Base-by-base conservation (phyloP, 306 rosid species). In the Quercus cerris region DNA sequence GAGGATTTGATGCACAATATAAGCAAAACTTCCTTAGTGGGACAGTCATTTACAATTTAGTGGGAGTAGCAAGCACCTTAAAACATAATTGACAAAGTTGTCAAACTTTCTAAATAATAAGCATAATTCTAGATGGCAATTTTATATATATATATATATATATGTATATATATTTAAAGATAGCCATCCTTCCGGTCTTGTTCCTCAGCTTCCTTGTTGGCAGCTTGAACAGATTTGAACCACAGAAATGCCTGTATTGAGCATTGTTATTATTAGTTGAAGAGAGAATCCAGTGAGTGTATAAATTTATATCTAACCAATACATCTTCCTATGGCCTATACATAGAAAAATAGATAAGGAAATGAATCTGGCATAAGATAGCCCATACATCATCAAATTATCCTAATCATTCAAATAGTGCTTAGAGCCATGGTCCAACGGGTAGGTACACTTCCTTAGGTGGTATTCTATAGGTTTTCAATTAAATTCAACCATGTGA, bases 151-250 rank as follows among this genome's bases (percentile, higher is more conserved):
- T 31, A 1, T 33, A 5, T 35, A 0, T 5, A 1, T 31, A 0
- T 31, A 4, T 31, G 0, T 33, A 33, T 33, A 0, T 5, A 0
- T 33, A 33, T 35, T 35, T 7, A 41, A 41, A 41, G 46, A 83
- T 84, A 96, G 57, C 99, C 99, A 84, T 96, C 99, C 85, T 81
- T 93, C 88, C 77, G 90, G 83, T 96, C 99, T 75, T 96, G 99
- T 52, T 96, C 99, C 69, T 96, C 99, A 0, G 99, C 99, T 81
- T 96, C 98, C 86, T 89, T 93, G 81, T 96, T 96, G 71, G 99
- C 99, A 56, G 84, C 88, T 84, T 91, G 87, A 79, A 95, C 98
- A 0, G 99, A 91, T 85, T 88, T 93, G 85, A 85, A 90, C 99
- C 99, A 96, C 31, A 96, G 81, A 56, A 87, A 91, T n/a, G 87